A percentile compares a stretch with the other conserved stretches of the same genome.
These are phyloP conservation scores for Pythium dissimile DNA, from an alignment of 352 stramenopile genomes.

Conservation along the genomic window DNA sequence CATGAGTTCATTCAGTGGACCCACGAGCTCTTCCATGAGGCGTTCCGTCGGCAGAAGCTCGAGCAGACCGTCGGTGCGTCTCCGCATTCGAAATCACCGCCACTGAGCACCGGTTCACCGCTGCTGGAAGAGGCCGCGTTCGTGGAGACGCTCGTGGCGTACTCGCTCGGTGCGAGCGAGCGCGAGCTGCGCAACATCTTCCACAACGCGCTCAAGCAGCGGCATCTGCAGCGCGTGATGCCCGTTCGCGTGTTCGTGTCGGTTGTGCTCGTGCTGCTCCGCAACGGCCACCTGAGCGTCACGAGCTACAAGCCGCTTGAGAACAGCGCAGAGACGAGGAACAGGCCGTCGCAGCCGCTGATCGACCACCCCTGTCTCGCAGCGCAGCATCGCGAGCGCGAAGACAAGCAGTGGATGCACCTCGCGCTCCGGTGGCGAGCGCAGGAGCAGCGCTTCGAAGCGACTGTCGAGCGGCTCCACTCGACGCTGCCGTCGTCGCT, in stretches of 20 bases:
- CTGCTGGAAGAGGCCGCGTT: constrained; percentile 50
- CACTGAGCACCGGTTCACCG: background rate
- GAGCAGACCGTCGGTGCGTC: constrained; percentile 2
- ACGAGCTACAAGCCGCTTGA: constrained; percentile 43
- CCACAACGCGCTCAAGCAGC: constrained; percentile 60
- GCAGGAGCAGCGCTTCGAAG: constrained; percentile 51
- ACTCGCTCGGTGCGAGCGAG: constrained; percentile 42
- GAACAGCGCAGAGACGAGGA: background rate
- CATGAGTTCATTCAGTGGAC: constrained; percentile 56
- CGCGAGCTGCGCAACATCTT: constrained; percentile 67
- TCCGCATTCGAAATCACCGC: background rate
- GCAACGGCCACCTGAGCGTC: constrained; percentile 55
- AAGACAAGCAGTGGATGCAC: constrained; percentile 43
- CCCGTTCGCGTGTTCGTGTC: constrained; percentile 61
- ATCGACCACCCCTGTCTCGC: background rate
- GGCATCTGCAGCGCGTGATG: constrained; percentile 47
- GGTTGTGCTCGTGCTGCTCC: constrained; percentile 54
- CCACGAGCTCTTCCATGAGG: constrained; percentile 45
- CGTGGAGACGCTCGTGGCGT: constrained; percentile 35
- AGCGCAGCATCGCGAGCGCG: constrained; percentile 27
- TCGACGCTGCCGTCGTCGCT: too few species aligned
- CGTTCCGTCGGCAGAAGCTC: constrained; percentile 12
- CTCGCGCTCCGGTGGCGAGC: constrained; percentile 55
- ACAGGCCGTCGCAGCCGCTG: background rate
- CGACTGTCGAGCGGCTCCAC: constrained; percentile 44